These are phyloP conservation scores for Coccomyxa subellipsoidea DNA, from an alignment of 163 green algal species.

Conservation along the genomic window DNA sequence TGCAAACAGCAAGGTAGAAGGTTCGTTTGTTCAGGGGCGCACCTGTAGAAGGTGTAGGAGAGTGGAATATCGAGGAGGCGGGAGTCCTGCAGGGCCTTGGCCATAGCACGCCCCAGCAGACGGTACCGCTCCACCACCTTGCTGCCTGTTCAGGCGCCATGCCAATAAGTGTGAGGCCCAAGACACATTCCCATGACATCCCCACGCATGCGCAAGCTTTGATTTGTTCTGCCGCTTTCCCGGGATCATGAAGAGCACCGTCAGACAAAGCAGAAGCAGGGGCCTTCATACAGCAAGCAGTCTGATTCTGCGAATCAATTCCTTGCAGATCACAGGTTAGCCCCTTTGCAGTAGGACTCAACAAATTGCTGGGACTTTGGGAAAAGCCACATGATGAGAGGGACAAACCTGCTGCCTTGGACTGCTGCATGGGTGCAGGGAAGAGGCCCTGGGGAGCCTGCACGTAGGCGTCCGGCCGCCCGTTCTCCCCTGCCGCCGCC, in stretches of 20 bases:
- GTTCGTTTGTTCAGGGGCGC: not conserved
- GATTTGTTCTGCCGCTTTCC: too few species aligned
- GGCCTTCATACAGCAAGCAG: too few species aligned
- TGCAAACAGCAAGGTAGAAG: not conserved
- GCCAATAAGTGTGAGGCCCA: not conserved
- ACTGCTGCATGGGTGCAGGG: constrained; percentile 63
- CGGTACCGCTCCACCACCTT: constrained; percentile 68
- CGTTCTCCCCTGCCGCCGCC: not conserved
- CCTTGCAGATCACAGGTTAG: too few species aligned
- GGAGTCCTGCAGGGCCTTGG: constrained; percentile 87
- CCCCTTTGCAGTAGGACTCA: too few species aligned
- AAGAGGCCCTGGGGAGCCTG: constrained; percentile 85
- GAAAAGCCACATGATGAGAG: too few species aligned
- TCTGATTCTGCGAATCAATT: too few species aligned
- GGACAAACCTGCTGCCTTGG: not conserved
- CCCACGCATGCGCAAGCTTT: too few species aligned
- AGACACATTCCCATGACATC: too few species aligned
- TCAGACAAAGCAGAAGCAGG: too few species aligned
- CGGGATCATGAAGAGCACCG: too few species aligned
- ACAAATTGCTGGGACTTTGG: too few species aligned
- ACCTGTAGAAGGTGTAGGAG: constrained; percentile 78
- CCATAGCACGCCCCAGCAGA: constrained; percentile 76
- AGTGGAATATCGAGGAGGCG: constrained; percentile 91
- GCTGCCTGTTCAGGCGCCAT: not conserved
- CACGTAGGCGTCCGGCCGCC: not conserved